Evolutionary conservation across 257 asterid species (phyloP), one percentile per base, ranked within the genome.

Genomic region (Solanum medicagineum): DNA sequence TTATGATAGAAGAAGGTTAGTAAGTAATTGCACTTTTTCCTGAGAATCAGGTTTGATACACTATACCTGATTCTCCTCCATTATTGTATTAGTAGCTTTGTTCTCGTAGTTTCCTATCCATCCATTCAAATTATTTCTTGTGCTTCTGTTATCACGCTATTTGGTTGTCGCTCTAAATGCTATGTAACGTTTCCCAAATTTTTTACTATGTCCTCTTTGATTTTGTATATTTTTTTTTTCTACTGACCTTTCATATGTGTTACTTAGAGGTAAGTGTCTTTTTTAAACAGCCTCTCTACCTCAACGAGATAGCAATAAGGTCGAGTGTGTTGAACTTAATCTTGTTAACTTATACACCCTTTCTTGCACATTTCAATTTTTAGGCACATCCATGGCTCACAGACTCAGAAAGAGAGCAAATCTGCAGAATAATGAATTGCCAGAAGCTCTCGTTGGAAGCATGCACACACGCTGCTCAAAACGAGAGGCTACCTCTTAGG

Each of bases 331-430:
- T 20, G 70, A 22, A 5, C 69, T 22, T 22, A 1, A 62, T n/a
- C 69, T 62, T 62, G 16, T 24, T 24, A 22, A 62, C 20, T 29
- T 7, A 24, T 29, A 8, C 22, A 24, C 1, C 4, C 12, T 49
- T 24, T 49, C 83, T 24, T 16, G 26, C 7, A 1, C 24, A 29
- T 20, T 13, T 42, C 22, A 22, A 54, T 47, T 51, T 55, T 55
- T 90, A 94, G 99, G 97, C 98, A 5, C 99, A 96, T 87, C 98
- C 98, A 3, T 94, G 98, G 98, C 91, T 96, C 73, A 89, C 92
- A 7, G 97, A 93, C 54, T 44, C 86, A 0, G 99, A 96, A 68
- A 70, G 95, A 82, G 98, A 96, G 89, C 94, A 93, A 81, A 91
- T 92, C 7, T 96, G 99, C 80, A 87, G 96, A 66, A 88, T 93